Evolutionary conservation across 73 alveolate species (phyloP), one percentile per base, ranked within the genome.

Genomic region (Paramecium sonneborni): DNA sequence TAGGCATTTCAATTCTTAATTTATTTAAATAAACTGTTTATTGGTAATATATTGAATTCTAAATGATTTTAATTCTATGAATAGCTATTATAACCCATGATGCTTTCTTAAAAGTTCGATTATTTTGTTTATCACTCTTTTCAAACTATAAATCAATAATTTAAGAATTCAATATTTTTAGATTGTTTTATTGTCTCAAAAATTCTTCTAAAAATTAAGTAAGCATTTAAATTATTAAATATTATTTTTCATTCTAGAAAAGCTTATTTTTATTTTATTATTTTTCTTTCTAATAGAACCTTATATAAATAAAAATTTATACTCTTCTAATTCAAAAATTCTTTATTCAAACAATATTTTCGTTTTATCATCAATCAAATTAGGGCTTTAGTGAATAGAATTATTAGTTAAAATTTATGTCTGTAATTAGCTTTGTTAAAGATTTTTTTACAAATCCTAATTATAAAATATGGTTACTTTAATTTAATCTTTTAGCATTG

Each of bases 161-260:
- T 14, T 79, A 43, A 39, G 3, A 46, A 43, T 72, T 72, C 28
- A 79, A 44, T 20, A n/a, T 41, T 24, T 44, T 43, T 79, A 79
- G 30, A 46, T 34, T 24, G 4, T 30, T 30, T 14, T 26, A 20
- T 21, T 79, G 24, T 18, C 41, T 5, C 7, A 79, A 7, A 46
- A 79, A 79, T 79, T 79, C 90, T 12, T 79, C 90, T 6, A 79
- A 20, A 44, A 79, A 79, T 79, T 79, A 79, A 43, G 55, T 23
- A 12, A 79, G 44, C 11, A 79, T 3, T 3, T 1, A 23, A 24
- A 79, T 20, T 24, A 79, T 23, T 24, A 11, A 39, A 1, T 79
- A 11, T 43, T 15, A 9, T 79, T 79, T 18, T 37, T 15, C 34
- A 15, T 37, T 11, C 20, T 14, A 18, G 12, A 34, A 14, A 0